Base-by-base conservation (phyloP, 306 rosid species). In the Rosa lucieae region DNA sequence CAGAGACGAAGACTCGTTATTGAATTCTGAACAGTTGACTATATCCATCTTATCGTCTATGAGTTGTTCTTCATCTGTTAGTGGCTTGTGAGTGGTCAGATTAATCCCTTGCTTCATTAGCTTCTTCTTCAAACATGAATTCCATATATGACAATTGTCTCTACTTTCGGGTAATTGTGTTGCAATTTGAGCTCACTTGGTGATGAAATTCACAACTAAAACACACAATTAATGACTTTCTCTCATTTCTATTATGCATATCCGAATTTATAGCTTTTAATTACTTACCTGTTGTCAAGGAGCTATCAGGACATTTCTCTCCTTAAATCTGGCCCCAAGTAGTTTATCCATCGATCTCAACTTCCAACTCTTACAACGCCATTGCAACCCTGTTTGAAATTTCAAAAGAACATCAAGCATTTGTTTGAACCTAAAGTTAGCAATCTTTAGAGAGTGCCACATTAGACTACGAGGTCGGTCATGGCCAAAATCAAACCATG, bases 171-270 rank as follows among this genome's bases (percentile, higher is more conserved):
- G 99, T 52, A 92, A 88, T 71, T 91, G 97, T 21, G 97, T 90
- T 44, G 99, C 97, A 71, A 95, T 95, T 77, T 95, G 99, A 26
- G 99, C 97, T 98, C 99, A 95, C 89, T 97, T 94, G 83, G 78
- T 67, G 63, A 73, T 67, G 72, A 46, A 65, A 17, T 35, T 69
- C 55, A 37, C 8, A 69, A 8, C 72, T 35, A 47, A 70, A 12
- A 18, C 21, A 77, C 8, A 65, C 68, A 71, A 35, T 23, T 73
- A 52, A 9, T 10, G 49, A 70, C 6, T 8, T 43, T 55, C 26
- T 11, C 21, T 77, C 82, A 80, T 71, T 48, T 80, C 17, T 72
- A n/a, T 35, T 59, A 5, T 29, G 26, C n/a, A n/a, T 21, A 46
- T 39, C 62, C 48, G 8, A 74, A 6, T 4, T 15, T 17, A 20